phyloP scores from a whole-genome alignment of 495 filamentous ascomycete genomes.

The Recurvomyces mirabilis region DNA sequence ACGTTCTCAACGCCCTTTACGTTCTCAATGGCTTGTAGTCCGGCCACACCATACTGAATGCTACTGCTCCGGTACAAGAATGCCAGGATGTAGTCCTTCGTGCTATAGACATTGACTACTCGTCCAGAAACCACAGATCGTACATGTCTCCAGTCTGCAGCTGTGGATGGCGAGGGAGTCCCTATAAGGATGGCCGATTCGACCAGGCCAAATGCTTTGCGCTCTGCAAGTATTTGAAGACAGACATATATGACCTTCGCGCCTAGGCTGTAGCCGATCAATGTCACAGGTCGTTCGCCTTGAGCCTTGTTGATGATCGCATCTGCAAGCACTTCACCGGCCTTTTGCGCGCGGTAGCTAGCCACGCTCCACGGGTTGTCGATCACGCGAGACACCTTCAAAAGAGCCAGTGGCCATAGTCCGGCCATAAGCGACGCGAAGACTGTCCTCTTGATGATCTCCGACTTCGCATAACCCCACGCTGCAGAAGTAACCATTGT shows the following conservation, averaged over 20 bases:
- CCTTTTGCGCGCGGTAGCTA: conserved; percentile 75
- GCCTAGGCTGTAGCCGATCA: conserved; percentile 86
- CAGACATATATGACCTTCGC: conserved; percentile 81
- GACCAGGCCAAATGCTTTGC: conserved; percentile 72
- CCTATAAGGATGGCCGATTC: conserved; percentile 81
- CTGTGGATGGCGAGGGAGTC: conserved; percentile 59
- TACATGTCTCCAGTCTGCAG: conserved; percentile 54
- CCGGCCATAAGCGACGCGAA: conserved; percentile 60
- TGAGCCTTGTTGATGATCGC: conserved; percentile 77
- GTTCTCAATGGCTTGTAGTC: conserved; percentile 52
- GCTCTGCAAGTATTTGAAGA: conserved; percentile 60
- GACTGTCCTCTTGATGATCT: conserved; percentile 67
- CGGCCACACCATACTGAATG: conserved; percentile 65
- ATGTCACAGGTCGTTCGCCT: conserved; percentile 75
- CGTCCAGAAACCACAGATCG: conserved; percentile 61
- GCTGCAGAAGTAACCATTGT: conserved; percentile 63
- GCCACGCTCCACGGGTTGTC: conserved; percentile 86
- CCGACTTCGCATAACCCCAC: conserved; percentile 63
- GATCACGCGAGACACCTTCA: conserved; percentile 69
- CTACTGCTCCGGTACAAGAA: conserved; percentile 69
- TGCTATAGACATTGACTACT: conserved; percentile 65
- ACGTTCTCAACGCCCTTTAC: conserved; percentile 65
- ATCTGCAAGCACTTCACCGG: conserved; percentile 74
- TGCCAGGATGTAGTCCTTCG: conserved; percentile 65
- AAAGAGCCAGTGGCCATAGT: conserved; percentile 62